phyloP scores from a whole-genome alignment of 75 land plant genomes.

The Ceratopteris richardii region DNA sequence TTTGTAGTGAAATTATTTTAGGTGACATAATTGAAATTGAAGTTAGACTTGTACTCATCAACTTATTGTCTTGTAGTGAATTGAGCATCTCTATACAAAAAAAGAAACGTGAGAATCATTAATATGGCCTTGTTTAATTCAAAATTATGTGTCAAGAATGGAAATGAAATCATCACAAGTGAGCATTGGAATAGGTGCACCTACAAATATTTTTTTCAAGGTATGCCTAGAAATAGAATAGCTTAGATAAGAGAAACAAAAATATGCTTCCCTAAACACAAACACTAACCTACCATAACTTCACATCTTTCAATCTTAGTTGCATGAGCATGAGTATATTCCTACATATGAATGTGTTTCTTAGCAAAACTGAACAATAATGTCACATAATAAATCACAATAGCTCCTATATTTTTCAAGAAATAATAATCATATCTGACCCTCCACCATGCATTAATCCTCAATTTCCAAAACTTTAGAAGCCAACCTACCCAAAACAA shows the following conservation, averaged over 20 bases:
- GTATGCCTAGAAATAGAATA: slow-evolving; percentile 70
- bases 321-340: slow-evolving; percentile 92
- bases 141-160: slow-evolving; percentile 87
- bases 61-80: slow-evolving; percentile 52
- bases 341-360: slow-evolving; percentile 41
- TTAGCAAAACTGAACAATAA: too few species aligned
- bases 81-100: slow-evolving; percentile 63
- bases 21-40: not conserved
- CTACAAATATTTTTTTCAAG: slow-evolving; percentile 84
- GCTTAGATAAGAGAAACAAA: not conserved
- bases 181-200: slow-evolving; percentile 98
- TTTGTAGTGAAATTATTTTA: not conserved
- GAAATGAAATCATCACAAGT: slow-evolving; percentile 99
- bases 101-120: too few species aligned
- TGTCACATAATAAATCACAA: too few species aligned
- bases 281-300: slow-evolving; percentile 89
- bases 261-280: too few species aligned
- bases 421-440: too few species aligned
- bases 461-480: too few species aligned
- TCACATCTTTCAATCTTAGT: slow-evolving; percentile 93
- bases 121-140: too few species aligned
- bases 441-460: too few species aligned
- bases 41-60: not conserved
- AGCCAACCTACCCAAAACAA: too few species aligned
- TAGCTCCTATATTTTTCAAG: too few species aligned